Evolutionary conservation across 768 basidiomycete genomes (phyloP).

Genomic region (Tricholoma saponaceum): DNA sequence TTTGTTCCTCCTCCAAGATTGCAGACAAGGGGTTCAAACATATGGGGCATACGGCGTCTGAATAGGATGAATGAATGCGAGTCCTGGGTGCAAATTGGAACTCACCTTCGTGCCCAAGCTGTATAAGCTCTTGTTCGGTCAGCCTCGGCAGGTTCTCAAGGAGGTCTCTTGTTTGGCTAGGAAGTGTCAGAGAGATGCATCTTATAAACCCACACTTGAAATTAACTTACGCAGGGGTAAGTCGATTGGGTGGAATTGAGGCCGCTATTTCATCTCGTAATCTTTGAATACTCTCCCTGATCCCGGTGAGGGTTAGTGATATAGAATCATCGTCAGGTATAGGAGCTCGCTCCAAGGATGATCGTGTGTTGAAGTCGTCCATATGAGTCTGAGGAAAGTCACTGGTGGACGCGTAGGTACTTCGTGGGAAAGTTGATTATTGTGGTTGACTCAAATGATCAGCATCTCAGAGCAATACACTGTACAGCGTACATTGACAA

Average conservation of each 20-base stretch:
- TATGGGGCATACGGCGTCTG: conserved; percentile 73
- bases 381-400: neutral
- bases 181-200: neutral
- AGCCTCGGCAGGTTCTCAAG: conserved; percentile 44
- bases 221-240: conserved; percentile 13
- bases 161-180: conserved; percentile 37
- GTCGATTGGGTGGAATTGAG: conserved; percentile 9
- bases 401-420: neutral
- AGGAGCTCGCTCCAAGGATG: conserved; percentile 8
- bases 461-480: neutral
- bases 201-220: neutral
- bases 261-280: conserved; percentile 12
- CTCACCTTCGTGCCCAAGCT: conserved; percentile 45
- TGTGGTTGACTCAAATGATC: neutral
- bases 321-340: neutral
- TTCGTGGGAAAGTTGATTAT: neutral
- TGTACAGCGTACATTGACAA: conserved; percentile 17
- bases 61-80: neutral
- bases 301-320: conserved; percentile 3
- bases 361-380: conserved; percentile 13
- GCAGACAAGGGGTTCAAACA: conserved; percentile 69
- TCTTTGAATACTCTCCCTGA: conserved; percentile 9
- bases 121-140: conserved; percentile 44
- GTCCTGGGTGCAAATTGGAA: neutral
- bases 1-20: conserved; percentile 71